phyloP scores from a whole-genome alignment of 2,329 filamentous ascomycete genomes.

The Iodosphaeria phyllophila region DNA sequence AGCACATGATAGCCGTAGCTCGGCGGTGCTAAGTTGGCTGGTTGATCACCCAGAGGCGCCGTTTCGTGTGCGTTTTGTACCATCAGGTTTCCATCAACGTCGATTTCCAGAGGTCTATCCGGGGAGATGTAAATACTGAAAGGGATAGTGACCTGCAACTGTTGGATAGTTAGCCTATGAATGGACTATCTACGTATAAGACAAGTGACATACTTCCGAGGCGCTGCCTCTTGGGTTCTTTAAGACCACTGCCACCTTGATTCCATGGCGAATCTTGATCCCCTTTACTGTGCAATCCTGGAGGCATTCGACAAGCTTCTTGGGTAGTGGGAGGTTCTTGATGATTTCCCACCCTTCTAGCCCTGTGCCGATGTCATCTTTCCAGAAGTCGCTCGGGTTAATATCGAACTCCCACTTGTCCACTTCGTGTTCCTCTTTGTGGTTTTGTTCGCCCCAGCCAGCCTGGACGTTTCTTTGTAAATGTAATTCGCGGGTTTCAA shows the following conservation, averaged over 20 bases:
- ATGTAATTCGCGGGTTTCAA: conserved; percentile 58
- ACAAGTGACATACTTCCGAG: conserved; percentile 47
- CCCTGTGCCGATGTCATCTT: conserved; percentile 48
- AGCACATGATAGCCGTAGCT: conserved; percentile 80
- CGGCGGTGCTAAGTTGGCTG: conserved; percentile 64
- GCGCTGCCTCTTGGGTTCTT: conserved; percentile 90
- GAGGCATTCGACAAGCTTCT: conserved; percentile 62
- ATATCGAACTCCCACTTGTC: conserved; percentile 37
- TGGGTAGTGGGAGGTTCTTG: conserved; percentile 53
- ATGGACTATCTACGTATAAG: conserved; percentile 1
- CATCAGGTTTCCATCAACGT: conserved; percentile 69
- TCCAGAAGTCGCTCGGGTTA: conserved; percentile 42
- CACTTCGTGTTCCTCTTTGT: conserved; percentile 47
- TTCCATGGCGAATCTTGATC: conserved; percentile 83
- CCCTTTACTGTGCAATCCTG: conserved; percentile 80
- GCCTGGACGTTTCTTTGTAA: conserved; percentile 30
- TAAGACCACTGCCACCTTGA: conserved; percentile 78
- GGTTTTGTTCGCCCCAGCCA: too few species aligned
- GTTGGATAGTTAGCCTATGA: conserved; percentile 5
- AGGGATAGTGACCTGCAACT: conserved; percentile 77
- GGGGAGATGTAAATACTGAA: conserved; percentile 92
- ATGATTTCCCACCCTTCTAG: conserved; percentile 46
- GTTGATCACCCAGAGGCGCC: conserved; percentile 29
- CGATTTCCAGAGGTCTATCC: conserved; percentile 71
- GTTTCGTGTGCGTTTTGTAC: conserved; percentile 32